Conservation (phyloP, 495 filamentous ascomycete species). For the Beverwykella pulmonaria region DNA sequence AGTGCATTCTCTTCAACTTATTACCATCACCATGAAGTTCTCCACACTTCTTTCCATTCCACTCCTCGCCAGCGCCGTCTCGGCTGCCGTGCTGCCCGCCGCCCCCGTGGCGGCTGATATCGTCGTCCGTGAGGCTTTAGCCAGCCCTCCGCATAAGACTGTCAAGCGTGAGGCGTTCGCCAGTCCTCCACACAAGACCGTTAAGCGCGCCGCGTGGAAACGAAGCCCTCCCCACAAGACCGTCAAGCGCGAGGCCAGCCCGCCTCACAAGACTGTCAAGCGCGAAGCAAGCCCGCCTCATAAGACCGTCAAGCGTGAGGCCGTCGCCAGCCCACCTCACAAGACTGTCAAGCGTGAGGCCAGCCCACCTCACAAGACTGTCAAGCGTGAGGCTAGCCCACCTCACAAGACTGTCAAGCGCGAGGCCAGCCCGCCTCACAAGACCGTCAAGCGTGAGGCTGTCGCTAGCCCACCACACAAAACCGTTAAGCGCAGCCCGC, state of each 20-base stretch:
- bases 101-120: background rate
- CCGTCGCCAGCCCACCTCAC: background rate
- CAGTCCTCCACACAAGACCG: background rate
- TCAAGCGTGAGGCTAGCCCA: too few species aligned
- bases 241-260: background rate
- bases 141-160: background rate
- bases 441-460: background rate
- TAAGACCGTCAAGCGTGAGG: background rate
- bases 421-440: too few species aligned
- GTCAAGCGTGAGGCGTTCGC: background rate
- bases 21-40: background rate
- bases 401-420: too few species aligned
- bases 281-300: background rate
- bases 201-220: background rate
- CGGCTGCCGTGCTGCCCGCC: background rate
- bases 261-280: slow-evolving; percentile 6
- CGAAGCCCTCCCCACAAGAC: slow-evolving; percentile 4
- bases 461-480: background rate
- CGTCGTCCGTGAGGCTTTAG: background rate
- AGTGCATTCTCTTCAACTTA: background rate
- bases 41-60: background rate
- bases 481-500: background rate
- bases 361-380: slow-evolving; percentile 1
- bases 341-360: slow-evolving; percentile 8
- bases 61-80: background rate